Percentiles rank a stretch among this genome's conserved stretches.
Evolutionary conservation across 73 alveolate species (phyloP).

Genomic region (Paramecium sexaurelia): DNA sequence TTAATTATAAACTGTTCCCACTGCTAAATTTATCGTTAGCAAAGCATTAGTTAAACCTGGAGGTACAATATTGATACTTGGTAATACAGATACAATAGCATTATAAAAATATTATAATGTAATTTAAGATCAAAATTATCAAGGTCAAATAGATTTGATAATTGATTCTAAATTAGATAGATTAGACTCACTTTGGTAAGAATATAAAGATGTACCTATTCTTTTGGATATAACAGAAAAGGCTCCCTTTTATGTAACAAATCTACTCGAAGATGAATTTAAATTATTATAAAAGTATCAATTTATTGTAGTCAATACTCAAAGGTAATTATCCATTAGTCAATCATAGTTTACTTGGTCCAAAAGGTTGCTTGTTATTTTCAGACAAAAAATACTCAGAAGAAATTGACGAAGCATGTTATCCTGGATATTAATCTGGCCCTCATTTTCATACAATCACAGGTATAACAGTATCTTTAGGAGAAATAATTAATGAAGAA

Average conservation of each 20-base stretch:
- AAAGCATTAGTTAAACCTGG: slow-evolving; percentile 90
- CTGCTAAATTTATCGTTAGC: slow-evolving; percentile 95
- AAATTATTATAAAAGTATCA: neutral
- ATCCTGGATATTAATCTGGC: slow-evolving; percentile 96
- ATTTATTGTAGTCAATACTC: slow-evolving; percentile 73
- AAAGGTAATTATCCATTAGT: slow-evolving; percentile 88
- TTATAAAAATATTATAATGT: slow-evolving; percentile 88
- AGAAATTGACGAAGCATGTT: slow-evolving; percentile 86
- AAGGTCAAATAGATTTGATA: neutral
- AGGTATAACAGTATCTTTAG: slow-evolving; percentile 83
- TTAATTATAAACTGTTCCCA: slow-evolving; percentile 93
- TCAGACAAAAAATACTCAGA: slow-evolving; percentile 59
- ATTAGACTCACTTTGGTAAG: slow-evolving; percentile 69
- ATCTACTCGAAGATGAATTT: neutral
- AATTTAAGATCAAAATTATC: slow-evolving; percentile 1
- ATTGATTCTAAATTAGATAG: slow-evolving; percentile 72
- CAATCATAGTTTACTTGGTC: slow-evolving; percentile 67
- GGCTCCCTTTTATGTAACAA: neutral
- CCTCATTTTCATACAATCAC: slow-evolving; percentile 95
- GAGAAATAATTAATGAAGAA: slow-evolving; percentile 63
- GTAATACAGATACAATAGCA: slow-evolving; percentile 82
- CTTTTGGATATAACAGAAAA: neutral
- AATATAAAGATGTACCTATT: neutral
- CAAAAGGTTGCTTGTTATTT: slow-evolving; percentile 64
- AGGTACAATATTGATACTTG: slow-evolving; percentile 83